Percentiles rank a stretch among this genome's conserved stretches.
phyloP scores from a whole-genome alignment of 805 yeast species.

The Kuraishia capsulata region DNA sequence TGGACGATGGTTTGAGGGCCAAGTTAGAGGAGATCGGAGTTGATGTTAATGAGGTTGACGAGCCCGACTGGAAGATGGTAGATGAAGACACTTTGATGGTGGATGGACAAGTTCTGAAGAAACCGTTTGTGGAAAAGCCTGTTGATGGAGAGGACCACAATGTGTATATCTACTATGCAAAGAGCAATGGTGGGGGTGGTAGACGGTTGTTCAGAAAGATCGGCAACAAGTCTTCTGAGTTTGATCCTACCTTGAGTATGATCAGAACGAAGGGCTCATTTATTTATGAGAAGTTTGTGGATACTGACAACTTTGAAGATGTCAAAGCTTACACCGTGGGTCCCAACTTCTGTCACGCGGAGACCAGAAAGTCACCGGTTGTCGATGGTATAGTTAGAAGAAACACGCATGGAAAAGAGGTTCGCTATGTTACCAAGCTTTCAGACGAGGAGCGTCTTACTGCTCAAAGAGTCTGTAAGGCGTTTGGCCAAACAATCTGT shows the following conservation, averaged over 20 bases:
- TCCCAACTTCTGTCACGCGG: conserved; percentile 87
- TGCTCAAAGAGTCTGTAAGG: conserved; percentile 67
- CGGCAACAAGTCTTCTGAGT: conserved; percentile 94
- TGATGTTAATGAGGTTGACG: conserved; percentile 35
- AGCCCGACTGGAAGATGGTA: conserved; percentile 81
- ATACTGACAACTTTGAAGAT: conserved; percentile 96
- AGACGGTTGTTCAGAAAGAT: conserved; percentile 88
- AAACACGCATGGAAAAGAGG: conserved; percentile 95
- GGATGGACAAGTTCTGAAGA: conserved; percentile 60
- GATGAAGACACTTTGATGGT: conserved; percentile 79
- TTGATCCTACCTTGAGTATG: conserved; percentile 63
- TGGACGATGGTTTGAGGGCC: conserved; percentile 56
- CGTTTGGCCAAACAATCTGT: conserved; percentile 89
- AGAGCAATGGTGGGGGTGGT: conserved; percentile 95
- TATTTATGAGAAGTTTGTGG: conserved; percentile 92
- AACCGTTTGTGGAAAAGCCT: conserved; percentile 97
- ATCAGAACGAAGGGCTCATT: conserved; percentile 90
- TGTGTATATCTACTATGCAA: conserved; percentile 84
- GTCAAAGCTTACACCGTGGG: conserved; percentile 99
- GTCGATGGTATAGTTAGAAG: conserved; percentile 98
- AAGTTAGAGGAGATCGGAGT: conserved; percentile 58
- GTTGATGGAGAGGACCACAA: conserved; percentile 99
- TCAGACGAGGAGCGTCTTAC: conserved; percentile 66
- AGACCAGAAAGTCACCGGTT: conserved; percentile 95
- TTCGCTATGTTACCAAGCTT: conserved; percentile 79